phyloP scores from a whole-genome alignment of 2,329 filamentous ascomycete species.

The Curvularia verruculosa region DNA sequence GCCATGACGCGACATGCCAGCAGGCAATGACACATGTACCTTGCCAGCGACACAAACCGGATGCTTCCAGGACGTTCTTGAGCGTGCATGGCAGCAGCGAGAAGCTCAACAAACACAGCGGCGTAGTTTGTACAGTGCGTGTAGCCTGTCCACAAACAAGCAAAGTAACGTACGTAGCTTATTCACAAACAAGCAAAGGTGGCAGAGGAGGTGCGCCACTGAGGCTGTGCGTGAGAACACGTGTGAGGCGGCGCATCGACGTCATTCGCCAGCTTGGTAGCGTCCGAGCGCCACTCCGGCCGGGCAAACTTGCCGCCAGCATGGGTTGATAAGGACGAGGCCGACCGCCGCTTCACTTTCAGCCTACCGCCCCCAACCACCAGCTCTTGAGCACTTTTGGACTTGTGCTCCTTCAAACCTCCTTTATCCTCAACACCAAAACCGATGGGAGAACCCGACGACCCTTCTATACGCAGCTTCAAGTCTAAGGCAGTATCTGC shows the following conservation, averaged over 20 bases:
- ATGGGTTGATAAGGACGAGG: slow-evolving; percentile 25
- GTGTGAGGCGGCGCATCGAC: slow-evolving; percentile 8
- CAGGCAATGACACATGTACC: neutral
- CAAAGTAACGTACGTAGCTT: too few species aligned
- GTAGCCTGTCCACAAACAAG: neutral
- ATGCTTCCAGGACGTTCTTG: neutral
- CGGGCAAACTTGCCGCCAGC: slow-evolving; percentile 14
- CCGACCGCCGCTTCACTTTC: slow-evolving; percentile 29
- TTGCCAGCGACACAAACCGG: neutral
- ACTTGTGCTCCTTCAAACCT: slow-evolving; percentile 19
- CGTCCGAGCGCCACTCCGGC: slow-evolving; percentile 1
- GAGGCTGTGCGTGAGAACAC: slow-evolving; percentile 9
- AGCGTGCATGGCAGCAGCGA: neutral
- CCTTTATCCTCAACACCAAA: slow-evolving; percentile 26
- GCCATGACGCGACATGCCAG: neutral
- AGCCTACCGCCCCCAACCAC: neutral
- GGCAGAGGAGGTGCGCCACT: slow-evolving; percentile 3
- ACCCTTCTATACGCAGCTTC: slow-evolving; percentile 58
- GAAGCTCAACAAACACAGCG: neutral
- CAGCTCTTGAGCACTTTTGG: slow-evolving; percentile 14
- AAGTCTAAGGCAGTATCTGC: slow-evolving; percentile 57
- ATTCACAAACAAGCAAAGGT: neutral
- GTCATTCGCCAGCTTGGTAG: slow-evolving; percentile 10
- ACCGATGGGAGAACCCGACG: slow-evolving; percentile 64
- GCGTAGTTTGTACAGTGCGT: too few species aligned